phyloP scores from a whole-genome alignment of 768 basidiomycete species.

The Pulveroboletus sp. region DNA sequence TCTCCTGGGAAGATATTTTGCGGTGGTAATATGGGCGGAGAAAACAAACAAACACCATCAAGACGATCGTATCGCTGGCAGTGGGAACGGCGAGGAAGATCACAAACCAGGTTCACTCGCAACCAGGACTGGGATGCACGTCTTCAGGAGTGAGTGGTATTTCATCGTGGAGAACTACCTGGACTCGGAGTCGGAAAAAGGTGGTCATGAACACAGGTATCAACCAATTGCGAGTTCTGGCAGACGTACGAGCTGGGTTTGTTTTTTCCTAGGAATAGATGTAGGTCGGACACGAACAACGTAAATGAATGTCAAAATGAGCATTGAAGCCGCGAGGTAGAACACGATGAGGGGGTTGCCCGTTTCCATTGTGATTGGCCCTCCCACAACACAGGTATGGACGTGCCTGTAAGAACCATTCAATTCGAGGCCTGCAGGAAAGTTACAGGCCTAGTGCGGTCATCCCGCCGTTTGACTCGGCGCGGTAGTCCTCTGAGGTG shows the following conservation, averaged over 20 bases:
- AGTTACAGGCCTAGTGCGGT: constrained; percentile 23
- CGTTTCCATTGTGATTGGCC: constrained; percentile 26
- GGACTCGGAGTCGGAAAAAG: too few relatives aligned
- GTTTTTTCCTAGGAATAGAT: constrained; percentile 26
- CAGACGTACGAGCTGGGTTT: constrained; percentile 19
- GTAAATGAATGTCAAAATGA: constrained; percentile 19
- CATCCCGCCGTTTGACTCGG: constrained; percentile 29
- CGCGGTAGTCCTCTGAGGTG: constrained; percentile 20
- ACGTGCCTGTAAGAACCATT: constrained; percentile 14
- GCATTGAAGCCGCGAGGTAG: constrained; percentile 12
- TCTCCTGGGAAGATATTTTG: too few relatives aligned
- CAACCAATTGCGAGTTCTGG: too few relatives aligned
- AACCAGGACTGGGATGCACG: too few relatives aligned
- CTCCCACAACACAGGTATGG: constrained; percentile 29
- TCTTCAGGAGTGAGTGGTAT: too few relatives aligned
- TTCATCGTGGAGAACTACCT: too few relatives aligned
- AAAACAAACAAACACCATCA: too few relatives aligned
- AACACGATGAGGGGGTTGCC: constrained; percentile 24
- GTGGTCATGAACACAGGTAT: too few relatives aligned
- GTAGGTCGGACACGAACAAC: constrained; percentile 27
- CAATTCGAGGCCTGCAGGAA: neutral
- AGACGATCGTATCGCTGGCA: too few relatives aligned
- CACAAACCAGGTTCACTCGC: too few relatives aligned
- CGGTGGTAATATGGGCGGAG: too few relatives aligned
- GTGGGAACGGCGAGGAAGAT: too few relatives aligned